Evolutionary conservation across 2,329 filamentous ascomycete genomes (phyloP), one percentile per base, ranked within the genome.

Genomic region (Fusarium floridanum): DNA sequence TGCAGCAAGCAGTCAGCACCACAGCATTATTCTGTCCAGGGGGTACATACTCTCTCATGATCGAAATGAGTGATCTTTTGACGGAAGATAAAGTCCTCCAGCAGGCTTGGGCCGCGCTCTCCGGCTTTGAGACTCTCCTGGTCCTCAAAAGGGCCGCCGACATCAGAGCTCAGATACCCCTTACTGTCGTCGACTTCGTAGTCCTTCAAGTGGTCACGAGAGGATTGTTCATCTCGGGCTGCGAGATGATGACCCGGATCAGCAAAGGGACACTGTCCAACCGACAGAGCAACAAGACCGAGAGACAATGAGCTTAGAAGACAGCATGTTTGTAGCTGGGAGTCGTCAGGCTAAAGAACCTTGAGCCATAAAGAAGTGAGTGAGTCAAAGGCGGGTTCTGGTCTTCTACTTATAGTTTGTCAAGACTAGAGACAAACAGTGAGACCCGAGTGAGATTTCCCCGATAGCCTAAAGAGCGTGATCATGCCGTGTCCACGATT

Each of bases 11-110:
- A 6, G 20, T 79, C 24, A 79, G 71, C 71, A 39, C 34, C 53
- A 69, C 45, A 59, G 55, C 53, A 1, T 39, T 4, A 6, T 43
- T 24, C 37, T 14, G 5, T 8, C 11, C 10, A 9, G 7, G 7
- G 43, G 8, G 4, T n/a, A 78, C 84, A 78, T 82, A 92, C 92
- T 24, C 92, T 85, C 78, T 94, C 92, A 76, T 94, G 92, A 67
- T 94, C 91, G 76, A 94, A 93, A 64, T 88, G 89, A 57, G 90
- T 90, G 48, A 93, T 92, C 84, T 93, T 94, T 77, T 94, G 91
- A 36, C 92, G 88, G 79, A 93, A 91, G 72, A 92, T 91, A 61
- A 92, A 93, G 79, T 94, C 93, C 77, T 94, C 93, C 1, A 95
- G 83, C 22, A 94, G 83, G 1, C 91, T 92, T 2, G 92, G 88